A percentile compares a stretch with the other conserved stretches of the same genome.
These are phyloP conservation scores for Xerocomellus intermedius DNA, from an alignment of 768 basidiomycete species.

Conservation along the genomic window DNA sequence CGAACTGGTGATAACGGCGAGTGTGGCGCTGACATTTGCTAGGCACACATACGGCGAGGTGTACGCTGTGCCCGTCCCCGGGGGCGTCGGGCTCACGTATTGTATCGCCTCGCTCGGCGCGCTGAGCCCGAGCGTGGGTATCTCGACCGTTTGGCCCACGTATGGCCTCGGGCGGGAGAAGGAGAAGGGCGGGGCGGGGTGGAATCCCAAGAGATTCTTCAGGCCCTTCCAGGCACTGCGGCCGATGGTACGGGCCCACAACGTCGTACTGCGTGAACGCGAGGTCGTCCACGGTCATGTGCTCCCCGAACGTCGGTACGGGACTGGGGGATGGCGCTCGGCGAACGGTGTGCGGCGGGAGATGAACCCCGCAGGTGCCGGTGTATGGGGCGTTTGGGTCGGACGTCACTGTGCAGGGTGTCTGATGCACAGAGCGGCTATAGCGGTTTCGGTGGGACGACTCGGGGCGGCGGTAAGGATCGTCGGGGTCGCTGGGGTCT, in stretches of 20 bases:
- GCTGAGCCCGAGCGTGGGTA: not conserved
- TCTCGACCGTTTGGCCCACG: not conserved
- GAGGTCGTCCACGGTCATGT: constrained; percentile 27
- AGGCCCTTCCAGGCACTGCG: constrained; percentile 30
- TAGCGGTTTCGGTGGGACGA: constrained; percentile 24
- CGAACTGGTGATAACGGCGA: not conserved
- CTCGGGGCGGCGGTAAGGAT: constrained; percentile 8
- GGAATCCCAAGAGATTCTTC: constrained; percentile 28
- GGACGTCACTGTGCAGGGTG: constrained; percentile 23
- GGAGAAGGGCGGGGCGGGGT: constrained; percentile 4
- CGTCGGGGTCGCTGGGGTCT: constrained; percentile 7
- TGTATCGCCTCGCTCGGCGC: constrained; percentile 8
- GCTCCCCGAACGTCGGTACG: constrained; percentile 28
- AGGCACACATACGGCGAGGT: constrained; percentile 14
- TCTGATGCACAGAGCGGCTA: constrained; percentile 16
- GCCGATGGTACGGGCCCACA: constrained; percentile 7
- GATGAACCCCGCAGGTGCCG: no score
- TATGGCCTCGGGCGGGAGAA: not conserved
- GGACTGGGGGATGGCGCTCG: no score
- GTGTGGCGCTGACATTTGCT: not conserved
- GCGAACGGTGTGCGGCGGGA: no score
- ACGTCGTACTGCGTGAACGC: not conserved
- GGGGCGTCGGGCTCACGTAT: constrained; percentile 20
- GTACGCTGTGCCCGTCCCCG: no score
- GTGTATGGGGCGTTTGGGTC: constrained; percentile 6